phyloP scores from a whole-genome alignment of 176 grass and related monocot genomes.

The Juncus effusus region DNA sequence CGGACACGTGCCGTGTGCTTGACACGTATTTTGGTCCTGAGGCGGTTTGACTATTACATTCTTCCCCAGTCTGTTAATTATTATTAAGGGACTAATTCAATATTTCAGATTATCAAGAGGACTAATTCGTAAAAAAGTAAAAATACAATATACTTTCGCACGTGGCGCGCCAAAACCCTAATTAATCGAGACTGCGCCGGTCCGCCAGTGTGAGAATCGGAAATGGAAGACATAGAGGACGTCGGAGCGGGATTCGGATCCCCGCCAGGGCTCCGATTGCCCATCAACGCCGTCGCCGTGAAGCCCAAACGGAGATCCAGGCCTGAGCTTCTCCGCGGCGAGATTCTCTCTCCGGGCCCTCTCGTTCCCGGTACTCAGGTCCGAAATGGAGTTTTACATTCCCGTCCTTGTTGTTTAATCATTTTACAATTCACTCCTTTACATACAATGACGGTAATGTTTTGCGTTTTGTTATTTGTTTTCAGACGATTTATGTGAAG shows the following conservation, averaged over 20 bases:
- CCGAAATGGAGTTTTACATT: not conserved
- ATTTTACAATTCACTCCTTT: not conserved
- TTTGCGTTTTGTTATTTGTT: constrained; percentile 8
- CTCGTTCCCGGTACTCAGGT: constrained; percentile 84
- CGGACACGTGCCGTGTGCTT: not conserved
- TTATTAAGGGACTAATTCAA: not conserved
- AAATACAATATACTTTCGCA: not conserved
- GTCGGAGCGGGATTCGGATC: constrained; percentile 45
- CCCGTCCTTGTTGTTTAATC: not conserved
- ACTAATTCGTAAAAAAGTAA: not conserved
- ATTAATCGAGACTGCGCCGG: constrained; percentile 3
- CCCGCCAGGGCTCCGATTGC: constrained; percentile 57
- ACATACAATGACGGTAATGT: constrained; percentile 7
- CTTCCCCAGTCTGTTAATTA: too few species aligned
- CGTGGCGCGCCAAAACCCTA: constrained; percentile 41
- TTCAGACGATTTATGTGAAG: constrained; percentile 84
- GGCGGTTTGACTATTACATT: not conserved
- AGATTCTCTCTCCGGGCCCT: constrained; percentile 26
- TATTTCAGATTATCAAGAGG: not conserved
- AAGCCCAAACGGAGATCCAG: constrained; percentile 62
- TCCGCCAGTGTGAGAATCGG: constrained; percentile 9
- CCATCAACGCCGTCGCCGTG: constrained; percentile 49
- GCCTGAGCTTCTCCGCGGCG: constrained; percentile 32
- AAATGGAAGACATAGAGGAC: constrained; percentile 92
- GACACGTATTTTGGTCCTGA: not conserved